These are phyloP conservation scores for Rhizopogon parksii DNA, from an alignment of 1,284 basidiomycete genomes.

Conservation along the genomic window DNA sequence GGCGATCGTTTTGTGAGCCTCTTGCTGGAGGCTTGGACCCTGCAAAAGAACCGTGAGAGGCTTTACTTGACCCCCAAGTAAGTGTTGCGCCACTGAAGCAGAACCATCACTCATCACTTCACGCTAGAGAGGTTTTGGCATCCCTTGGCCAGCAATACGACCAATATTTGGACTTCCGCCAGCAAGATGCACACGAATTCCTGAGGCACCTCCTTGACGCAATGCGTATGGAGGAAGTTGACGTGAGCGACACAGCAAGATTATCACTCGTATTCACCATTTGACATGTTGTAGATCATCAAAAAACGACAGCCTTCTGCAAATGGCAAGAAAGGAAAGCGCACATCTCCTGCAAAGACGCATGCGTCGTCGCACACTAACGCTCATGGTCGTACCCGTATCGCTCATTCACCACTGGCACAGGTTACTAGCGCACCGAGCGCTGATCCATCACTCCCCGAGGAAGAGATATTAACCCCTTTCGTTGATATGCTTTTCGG, in stretches of 20 bases:
- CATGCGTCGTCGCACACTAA: conserved; percentile 23
- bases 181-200: conserved; percentile 95
- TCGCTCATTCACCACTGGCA: conserved; percentile 2
- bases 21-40: conserved; percentile 54
- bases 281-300: conserved; percentile 48
- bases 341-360: conserved; percentile 1
- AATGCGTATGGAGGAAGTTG: conserved; percentile 93
- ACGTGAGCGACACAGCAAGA: conserved; percentile 48
- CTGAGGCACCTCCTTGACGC: conserved; percentile 83
- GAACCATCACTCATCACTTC: conserved; percentile 3
- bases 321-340: conserved; percentile 6
- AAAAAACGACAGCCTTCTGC: conserved; percentile 62
- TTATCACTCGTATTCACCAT: conserved; percentile 5
- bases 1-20: conserved; percentile 55
- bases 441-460: conserved; percentile 11
- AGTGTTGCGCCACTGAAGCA: neutral
- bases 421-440: neutral
- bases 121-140: conserved; percentile 50
- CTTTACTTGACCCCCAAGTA: conserved; percentile 61
- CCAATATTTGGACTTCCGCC: conserved; percentile 86
- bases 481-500: conserved; percentile 89
- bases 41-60: conserved; percentile 42
- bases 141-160: conserved; percentile 81
- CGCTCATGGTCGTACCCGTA: conserved; percentile 8
- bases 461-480: conserved; percentile 52